Evolutionary conservation across 208 protist genomes (phyloP), one percentile per base, ranked within the genome.

Genomic region (Angomonas ambiguus): DNA sequence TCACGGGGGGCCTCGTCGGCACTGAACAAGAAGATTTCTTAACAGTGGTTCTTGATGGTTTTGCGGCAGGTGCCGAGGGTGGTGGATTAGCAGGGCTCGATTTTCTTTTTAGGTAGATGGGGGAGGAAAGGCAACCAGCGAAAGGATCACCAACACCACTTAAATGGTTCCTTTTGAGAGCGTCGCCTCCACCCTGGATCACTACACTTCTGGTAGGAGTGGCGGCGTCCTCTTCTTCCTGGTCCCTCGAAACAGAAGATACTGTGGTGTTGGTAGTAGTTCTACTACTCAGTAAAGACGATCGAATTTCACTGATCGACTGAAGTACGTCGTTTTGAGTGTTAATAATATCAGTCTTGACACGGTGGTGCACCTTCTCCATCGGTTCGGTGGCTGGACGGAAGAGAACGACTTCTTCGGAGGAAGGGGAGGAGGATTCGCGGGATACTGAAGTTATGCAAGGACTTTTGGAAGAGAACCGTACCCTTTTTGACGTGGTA

Each of bases 391-490:
- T 18, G 35, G 35, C 8, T 41, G 8, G 35, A 13, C 35, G 35
- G 35, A 13, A 41, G 35, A 41, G 35, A 13, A 41, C 8, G 8
- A 41, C 35, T 13, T 41, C 35, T 13, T 18, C 13, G 35, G 13
- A 41, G 35, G 35, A 13, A 41, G 35, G 13, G 35, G 35, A 13
- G 13, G 35, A 41, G 18, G 51, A 68, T 33, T 87, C 77, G 11
- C 82, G 74, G 0, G 82, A 84, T 18, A 82, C 82, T 1, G 64
- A 55, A 0, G 67, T 62, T 0, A 86, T 67, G 20, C 77, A 80
- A 2, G 86, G 83, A 48, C 80, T 92, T 5, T 60, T 25, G 35
- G 78, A 87, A 0, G 74, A 83, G 62, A 93, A 93, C 13, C 83
- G 53, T 4, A 59, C 53, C 53, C 30, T 22, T 28, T 32, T 22